A percentile compares a stretch with the other conserved stretches of the same genome.
Conservation (phyloP, 768 basidiomycete genomes). For the Kwoniella mangroviensis region DNA sequence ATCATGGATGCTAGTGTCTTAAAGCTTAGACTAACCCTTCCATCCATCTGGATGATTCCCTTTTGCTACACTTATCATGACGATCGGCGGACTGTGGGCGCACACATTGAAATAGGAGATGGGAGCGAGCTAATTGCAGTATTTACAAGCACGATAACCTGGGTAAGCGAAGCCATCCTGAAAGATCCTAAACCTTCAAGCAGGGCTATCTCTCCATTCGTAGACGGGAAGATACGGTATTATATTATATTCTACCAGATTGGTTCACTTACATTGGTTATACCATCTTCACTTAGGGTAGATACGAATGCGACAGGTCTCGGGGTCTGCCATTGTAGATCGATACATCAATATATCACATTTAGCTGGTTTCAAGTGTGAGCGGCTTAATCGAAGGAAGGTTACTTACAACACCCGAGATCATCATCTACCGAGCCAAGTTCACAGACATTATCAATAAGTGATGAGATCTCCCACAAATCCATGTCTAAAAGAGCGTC, state of each 20-base stretch:
- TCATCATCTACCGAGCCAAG: constrained; percentile 25
- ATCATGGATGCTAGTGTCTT: too few species aligned
- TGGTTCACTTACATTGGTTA: constrained; percentile 41
- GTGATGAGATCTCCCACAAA: background rate
- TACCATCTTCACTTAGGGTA: constrained; percentile 23
- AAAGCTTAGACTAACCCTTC: constrained; percentile 33
- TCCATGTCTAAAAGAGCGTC: background rate
- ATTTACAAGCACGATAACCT: too few species aligned
- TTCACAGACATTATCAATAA: background rate
- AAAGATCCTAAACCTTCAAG: too few species aligned
- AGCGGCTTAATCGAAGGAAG: background rate
- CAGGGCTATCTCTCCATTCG: too few species aligned
- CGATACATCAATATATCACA: background rate
- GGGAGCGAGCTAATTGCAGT: constrained; percentile 37
- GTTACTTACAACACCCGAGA: constrained; percentile 28
- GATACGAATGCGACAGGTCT: constrained; percentile 33
- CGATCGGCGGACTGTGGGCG: constrained; percentile 67
- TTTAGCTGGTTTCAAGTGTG: too few species aligned
- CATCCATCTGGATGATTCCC: constrained; percentile 29
- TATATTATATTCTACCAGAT: too few species aligned
- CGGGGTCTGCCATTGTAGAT: constrained; percentile 11
- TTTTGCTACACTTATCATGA: constrained; percentile 66
- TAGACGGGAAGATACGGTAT: too few species aligned
- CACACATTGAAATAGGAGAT: constrained; percentile 70
- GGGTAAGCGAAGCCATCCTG: too few species aligned